Evolutionary conservation across 805 yeast species (phyloP).

Genomic region (Scheffersomyces coipomensis): DNA sequence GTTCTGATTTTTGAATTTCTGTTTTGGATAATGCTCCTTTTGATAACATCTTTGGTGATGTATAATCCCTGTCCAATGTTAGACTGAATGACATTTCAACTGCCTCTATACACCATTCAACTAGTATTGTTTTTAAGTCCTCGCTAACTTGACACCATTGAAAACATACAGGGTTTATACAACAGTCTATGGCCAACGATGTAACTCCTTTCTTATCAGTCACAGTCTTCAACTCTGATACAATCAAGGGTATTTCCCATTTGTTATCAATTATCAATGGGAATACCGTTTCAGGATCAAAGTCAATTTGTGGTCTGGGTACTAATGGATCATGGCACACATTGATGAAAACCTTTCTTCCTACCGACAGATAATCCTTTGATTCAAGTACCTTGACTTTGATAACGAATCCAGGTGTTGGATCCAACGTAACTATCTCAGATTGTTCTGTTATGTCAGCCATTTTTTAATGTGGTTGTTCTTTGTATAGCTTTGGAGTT

Average conservation of each 20-base stretch:
- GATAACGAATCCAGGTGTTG: conserved; percentile 71
- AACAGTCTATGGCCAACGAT: conserved; percentile 76
- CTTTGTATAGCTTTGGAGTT: too few relatives aligned
- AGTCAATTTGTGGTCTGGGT: conserved; percentile 57
- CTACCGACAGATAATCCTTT: conserved; percentile 21
- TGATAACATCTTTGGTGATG: conserved; percentile 67
- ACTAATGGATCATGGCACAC: conserved; percentile 65
- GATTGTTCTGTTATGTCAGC: conserved; percentile 4
- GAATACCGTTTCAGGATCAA: conserved; percentile 57
- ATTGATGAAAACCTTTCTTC: conserved; percentile 73
- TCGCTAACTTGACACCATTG: conserved; percentile 57
- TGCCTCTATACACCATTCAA: conserved; percentile 84
- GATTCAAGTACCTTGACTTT: conserved; percentile 54
- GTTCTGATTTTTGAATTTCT: conserved; percentile 43
- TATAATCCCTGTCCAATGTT: conserved; percentile 59
- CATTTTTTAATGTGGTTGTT: too few relatives aligned
- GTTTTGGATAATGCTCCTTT: conserved; percentile 62
- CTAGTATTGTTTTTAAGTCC: conserved; percentile 61
- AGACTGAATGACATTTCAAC: conserved; percentile 55
- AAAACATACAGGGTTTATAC: conserved; percentile 63
- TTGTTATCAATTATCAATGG: conserved; percentile 64
- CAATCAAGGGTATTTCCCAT: conserved; percentile 85
- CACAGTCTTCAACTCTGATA: conserved; percentile 55
- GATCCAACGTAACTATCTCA: conserved; percentile 32
- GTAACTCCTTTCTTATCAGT: conserved; percentile 68